Evolutionary conservation across 164 flowering plant genomes (phyloP).

Genomic region (Taxillus chinensis): DNA sequence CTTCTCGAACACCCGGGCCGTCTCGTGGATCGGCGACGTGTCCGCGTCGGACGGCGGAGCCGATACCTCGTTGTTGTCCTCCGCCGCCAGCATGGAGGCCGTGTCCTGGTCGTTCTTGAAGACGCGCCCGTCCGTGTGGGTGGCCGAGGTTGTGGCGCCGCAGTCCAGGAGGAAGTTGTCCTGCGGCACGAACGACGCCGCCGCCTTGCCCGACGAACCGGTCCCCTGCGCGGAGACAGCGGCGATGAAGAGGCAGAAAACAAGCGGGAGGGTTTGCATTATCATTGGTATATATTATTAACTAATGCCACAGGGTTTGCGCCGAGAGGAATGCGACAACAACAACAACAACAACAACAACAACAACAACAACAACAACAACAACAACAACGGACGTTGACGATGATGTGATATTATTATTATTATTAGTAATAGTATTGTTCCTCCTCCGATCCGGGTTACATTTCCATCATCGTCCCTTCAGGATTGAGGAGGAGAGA

Average conservation of each 20-base stretch:
- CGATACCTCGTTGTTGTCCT: slow-evolving; percentile 29
- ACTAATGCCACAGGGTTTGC: no score
- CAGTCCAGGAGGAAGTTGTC: slow-evolving; percentile 57
- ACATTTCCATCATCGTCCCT: slow-evolving; percentile 34
- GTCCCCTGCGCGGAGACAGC: not conserved
- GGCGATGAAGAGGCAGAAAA: slow-evolving; percentile 16
- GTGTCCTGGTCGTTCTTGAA: slow-evolving; percentile 43
- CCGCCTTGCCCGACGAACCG: slow-evolving; percentile 1
- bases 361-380: no score
- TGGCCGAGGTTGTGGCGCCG: slow-evolving; percentile 24
- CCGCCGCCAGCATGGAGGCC: slow-evolving; percentile 16
- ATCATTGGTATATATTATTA: not conserved
- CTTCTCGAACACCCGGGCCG: slow-evolving; percentile 36
- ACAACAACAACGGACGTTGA: not conserved
- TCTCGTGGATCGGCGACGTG: slow-evolving; percentile 15
- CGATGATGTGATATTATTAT: slow-evolving; percentile 4
- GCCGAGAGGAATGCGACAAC: no score
- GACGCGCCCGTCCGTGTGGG: slow-evolving; percentile 38
- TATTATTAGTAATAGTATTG: not conserved
- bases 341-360: no score
- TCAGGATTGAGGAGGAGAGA: slow-evolving; percentile 17
- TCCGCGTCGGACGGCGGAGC: slow-evolving; percentile 19
- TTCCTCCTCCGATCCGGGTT: slow-evolving; percentile 5
- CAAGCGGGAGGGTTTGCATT: slow-evolving; percentile 36
- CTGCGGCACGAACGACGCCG: slow-evolving; percentile 28